Evolutionary conservation across 805 yeast species (phyloP), one percentile per base, ranked within the genome.

Genomic region (Hanseniaspora thailandica): DNA sequence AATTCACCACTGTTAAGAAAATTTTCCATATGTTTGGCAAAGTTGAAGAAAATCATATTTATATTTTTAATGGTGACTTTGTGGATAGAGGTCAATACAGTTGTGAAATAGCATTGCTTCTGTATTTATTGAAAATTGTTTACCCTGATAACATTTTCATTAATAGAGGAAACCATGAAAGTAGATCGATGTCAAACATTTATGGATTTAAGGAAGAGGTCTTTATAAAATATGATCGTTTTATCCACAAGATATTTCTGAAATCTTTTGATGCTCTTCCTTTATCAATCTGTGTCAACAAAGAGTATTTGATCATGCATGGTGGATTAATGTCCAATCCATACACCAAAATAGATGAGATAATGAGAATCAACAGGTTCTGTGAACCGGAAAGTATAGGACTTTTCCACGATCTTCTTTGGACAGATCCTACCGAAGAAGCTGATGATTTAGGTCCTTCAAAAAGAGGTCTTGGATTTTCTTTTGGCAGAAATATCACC

Each of bases 1-100:
- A 93, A 68, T 88, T 84, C 65, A 90, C 77, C 62, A 98, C 93
- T 65, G 81, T 93, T 50, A 68, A 90, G 61, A 83, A 88, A 63
- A 74, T 93, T 51, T 90, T 93, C 67, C 66, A 75, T 33, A 73
- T 65, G 43, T 89, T 80, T 63, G 97, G 97, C 15, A 68, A 73
- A 60, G 94, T 90, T 0, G 71, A 74, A 2, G 44, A 52, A 19
- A 67, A 70, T 3, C 97, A 89, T 64, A 74, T 80, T 4, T 93
- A 86, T 64, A 68, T 93, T 46, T 90, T 93, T 72, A 93, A 93
- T 63, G 98, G 98, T 43, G 98, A 93, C 69, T 90, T 93, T 69
- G 98, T 93, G 4, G 98, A 93, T 66, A 76, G 98, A 63, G 98
- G 98, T 5, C 85, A 95, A 17, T 90, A 98, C 97, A 87, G 97